Evolutionary conservation across 2,329 filamentous ascomycete genomes (phyloP).

Genomic region (Talaromyces sp.): DNA sequence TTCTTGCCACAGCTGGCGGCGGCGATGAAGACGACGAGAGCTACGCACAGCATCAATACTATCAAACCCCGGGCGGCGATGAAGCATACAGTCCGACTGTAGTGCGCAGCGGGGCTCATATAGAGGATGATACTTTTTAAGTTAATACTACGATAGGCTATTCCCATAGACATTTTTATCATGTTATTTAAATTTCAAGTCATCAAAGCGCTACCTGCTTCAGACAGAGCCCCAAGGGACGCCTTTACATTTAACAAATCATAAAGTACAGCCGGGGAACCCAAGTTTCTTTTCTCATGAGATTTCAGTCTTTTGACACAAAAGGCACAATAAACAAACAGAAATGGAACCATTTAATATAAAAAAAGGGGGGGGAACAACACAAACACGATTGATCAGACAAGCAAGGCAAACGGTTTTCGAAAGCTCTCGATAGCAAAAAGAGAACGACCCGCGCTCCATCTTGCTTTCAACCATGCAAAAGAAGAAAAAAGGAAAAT

Average conservation of each 20-base stretch:
- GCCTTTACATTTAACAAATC: not conserved
- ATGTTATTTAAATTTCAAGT: not conserved
- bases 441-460: constrained; percentile 6
- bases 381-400: not conserved
- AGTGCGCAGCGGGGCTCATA: constrained; percentile 32
- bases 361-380: not conserved
- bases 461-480: constrained; percentile 4
- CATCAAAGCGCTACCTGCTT: not conserved
- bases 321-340: not conserved
- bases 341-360: not conserved
- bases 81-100: constrained; percentile 41
- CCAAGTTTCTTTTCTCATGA: not conserved
- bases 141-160: not conserved
- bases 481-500: not conserved
- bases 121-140: constrained; percentile 46
- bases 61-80: constrained; percentile 13
- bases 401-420: not conserved
- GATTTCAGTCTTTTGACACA: not conserved
- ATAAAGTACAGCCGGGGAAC: not conserved
- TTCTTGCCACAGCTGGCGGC: constrained; percentile 41
- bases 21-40: constrained; percentile 23
- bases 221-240: not conserved
- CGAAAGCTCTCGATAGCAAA: not conserved
- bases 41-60: constrained; percentile 3
- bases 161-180: not conserved